Conservation (phyloP, 2,329 filamentous ascomycete species). For the Graphiopsis chlorocephala region DNA sequence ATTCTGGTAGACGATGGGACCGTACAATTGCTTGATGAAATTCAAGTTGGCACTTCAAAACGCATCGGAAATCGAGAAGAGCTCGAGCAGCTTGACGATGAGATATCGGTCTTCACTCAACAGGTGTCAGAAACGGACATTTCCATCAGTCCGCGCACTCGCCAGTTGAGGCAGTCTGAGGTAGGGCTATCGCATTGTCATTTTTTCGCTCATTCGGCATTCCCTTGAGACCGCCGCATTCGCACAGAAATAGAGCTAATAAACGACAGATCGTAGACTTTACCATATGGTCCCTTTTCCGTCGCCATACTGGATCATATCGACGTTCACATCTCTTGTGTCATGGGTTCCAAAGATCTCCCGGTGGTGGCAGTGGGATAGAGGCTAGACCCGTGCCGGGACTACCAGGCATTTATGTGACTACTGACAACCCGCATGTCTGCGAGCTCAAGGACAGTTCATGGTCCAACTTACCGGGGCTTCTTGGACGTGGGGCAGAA, state of each 20-base stretch:
- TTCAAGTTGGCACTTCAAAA: constrained; percentile 59
- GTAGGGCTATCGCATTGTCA: constrained; percentile 33
- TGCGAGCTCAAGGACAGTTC: constrained; percentile 63
- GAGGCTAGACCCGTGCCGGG: constrained; percentile 39
- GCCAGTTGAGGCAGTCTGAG: constrained; percentile 40
- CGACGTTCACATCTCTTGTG: constrained; percentile 74
- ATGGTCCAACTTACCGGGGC: constrained; percentile 72
- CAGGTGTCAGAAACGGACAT: constrained; percentile 36
- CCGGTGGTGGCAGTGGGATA: constrained; percentile 30
- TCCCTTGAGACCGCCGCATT: constrained; percentile 39
- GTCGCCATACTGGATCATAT: constrained; percentile 46
- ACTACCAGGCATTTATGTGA: constrained; percentile 65
- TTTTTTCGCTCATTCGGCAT: constrained; percentile 5
- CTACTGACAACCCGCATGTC: constrained; percentile 68
- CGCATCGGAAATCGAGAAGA: constrained; percentile 46
- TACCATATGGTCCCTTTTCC: constrained; percentile 72
- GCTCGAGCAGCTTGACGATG: constrained; percentile 44
- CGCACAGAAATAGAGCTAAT: constrained; percentile 21
- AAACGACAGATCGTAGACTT: constrained; percentile 46
- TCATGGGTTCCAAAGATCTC: constrained; percentile 69
- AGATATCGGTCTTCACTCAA: constrained; percentile 47
- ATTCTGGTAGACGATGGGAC: constrained; percentile 37
- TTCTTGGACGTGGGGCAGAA: constrained; percentile 74
- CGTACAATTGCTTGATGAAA: constrained; percentile 63
- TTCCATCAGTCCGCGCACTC: constrained; percentile 23